Percentiles rank a stretch among this genome's conserved stretches.
Evolutionary conservation across 139 green algal species (phyloP).

Genomic region (Diplosphaera chodatii): DNA sequence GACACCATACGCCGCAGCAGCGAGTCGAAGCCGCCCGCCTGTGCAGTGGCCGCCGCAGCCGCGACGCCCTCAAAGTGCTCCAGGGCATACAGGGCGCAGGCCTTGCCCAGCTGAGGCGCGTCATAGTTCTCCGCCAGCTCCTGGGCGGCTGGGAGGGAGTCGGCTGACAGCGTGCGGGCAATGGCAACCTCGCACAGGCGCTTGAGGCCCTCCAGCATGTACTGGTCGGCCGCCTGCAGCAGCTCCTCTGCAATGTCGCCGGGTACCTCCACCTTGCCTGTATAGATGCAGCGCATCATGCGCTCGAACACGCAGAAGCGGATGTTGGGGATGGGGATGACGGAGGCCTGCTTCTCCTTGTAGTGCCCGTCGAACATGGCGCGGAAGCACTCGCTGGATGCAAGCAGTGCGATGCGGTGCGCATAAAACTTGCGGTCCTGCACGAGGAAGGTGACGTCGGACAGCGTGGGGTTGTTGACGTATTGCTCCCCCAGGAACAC

Average conservation of each 20-base stretch:
- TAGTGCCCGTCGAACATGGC: conserved; percentile 93
- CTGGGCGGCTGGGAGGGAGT: conserved; percentile 73
- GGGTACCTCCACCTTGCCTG: conserved; percentile 56
- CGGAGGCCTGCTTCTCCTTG: conserved; percentile 70
- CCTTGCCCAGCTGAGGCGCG: conserved; percentile 67
- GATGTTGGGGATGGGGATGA: conserved; percentile 94
- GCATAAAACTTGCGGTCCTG: conserved; percentile 85
- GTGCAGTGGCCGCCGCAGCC: neutral
- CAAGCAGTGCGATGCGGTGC: conserved; percentile 86
- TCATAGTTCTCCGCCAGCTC: conserved; percentile 78
- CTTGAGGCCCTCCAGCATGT: conserved; percentile 94
- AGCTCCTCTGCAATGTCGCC: conserved; percentile 63
- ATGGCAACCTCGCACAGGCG: conserved; percentile 84
- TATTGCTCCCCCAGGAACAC: conserved; percentile 77
- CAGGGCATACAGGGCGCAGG: conserved; percentile 84
- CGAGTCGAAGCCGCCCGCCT: conserved; percentile 11
- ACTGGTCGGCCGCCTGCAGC: conserved; percentile 82
- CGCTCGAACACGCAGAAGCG: conserved; percentile 73
- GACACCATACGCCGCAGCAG: conserved; percentile 52
- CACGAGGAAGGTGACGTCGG: conserved; percentile 89
- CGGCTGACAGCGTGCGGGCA: conserved; percentile 55
- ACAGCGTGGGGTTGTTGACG: conserved; percentile 84
- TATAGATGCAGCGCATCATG: conserved; percentile 94
- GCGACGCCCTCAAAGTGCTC: conserved; percentile 66
- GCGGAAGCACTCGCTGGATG: conserved; percentile 83